These are phyloP conservation scores for Lichtheimia ramosa DNA, from an alignment of 371 early-diverging fungal genomes.

Conservation along the genomic window DNA sequence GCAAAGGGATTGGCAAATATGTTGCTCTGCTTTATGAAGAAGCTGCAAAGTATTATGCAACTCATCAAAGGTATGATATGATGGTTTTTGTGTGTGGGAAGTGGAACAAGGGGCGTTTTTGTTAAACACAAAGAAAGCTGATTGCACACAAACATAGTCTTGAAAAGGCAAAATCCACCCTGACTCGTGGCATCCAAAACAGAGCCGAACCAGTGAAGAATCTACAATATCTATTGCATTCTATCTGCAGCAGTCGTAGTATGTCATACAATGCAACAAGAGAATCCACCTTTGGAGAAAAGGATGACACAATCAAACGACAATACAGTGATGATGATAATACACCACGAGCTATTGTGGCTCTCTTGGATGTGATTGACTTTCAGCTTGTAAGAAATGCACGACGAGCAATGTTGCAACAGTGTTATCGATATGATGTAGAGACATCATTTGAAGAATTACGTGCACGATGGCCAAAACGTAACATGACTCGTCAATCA, in stretches of 20 bases:
- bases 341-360: too few relatives aligned
- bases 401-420: slow-evolving; percentile 17
- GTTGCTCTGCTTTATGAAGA: slow-evolving; percentile 28
- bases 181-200: slow-evolving; percentile 16
- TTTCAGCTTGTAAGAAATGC: slow-evolving; percentile 7
- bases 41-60: slow-evolving; percentile 17
- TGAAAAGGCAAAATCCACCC: too few relatives aligned
- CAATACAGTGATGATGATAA: not conserved
- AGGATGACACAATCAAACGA: not conserved
- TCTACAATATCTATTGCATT: slow-evolving; percentile 6
- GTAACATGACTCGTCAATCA: too few relatives aligned
- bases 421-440: slow-evolving; percentile 10
- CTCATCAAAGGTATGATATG: not conserved
- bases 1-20: slow-evolving; percentile 28
- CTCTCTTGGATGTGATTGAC: slow-evolving; percentile 14
- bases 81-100: too few relatives aligned
- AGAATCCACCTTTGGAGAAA: not conserved
- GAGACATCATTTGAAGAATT: slow-evolving; percentile 31
- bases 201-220: slow-evolving; percentile 22
- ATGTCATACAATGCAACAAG: too few relatives aligned
- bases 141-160: not conserved
- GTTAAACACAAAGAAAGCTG: too few relatives aligned
- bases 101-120: too few relatives aligned
- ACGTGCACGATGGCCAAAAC: slow-evolving; percentile 9
- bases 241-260: too few relatives aligned